Base-by-base conservation (phyloP, 139 green algal genomes). In the Chlamydomonas sphaeroides region DNA sequence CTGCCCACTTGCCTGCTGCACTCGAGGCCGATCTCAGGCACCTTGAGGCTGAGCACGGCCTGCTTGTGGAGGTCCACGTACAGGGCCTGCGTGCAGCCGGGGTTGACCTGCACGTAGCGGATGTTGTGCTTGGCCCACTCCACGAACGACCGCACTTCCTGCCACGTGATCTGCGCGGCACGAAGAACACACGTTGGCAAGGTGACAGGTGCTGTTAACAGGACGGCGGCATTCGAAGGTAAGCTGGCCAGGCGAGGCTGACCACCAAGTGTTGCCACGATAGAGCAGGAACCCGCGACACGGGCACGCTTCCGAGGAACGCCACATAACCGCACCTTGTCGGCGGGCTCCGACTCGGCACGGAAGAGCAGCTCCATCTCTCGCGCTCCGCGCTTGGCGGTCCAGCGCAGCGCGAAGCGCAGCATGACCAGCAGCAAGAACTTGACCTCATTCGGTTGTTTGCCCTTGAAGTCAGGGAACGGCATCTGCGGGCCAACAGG, bases 1-100 rank as follows among this genome's bases (percentile, higher is more conserved):
- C 17, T 69, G n/a, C 10, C 38, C 5, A 45, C 76, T 1, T 30
- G 82, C 81, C 63, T 82, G 17, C 57, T 35, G 38, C 80, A 83
- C 5, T 79, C 51, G 74, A 95, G 81, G 38, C 84, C 75, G 32
- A 94, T 87, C 35, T 90, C 84, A 49, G 92, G 91, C 59, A 95
- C 88, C 0, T 70, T 84, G 10, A 91, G 67, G 65, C 93, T 86
- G 51, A 94, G 42, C 63, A 93, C 83, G 48, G 92, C 84, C n/a
- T 92, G 87, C 63, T 90, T 80, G 17, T 72, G 68, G 85, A 95
- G 72, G 88, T 95, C 80, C 53, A 90, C 79, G 68, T 94, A 93
- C 36, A 92, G 70, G 57, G 71, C 42, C 89, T 93, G 84, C 65
- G 70, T 82, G 49, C 25, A 36, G 26, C 84, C 84, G 1, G 76